phyloP scores from a whole-genome alignment of 225 moss, liverwort and hornwort genomes.

The Ulota crispa region DNA sequence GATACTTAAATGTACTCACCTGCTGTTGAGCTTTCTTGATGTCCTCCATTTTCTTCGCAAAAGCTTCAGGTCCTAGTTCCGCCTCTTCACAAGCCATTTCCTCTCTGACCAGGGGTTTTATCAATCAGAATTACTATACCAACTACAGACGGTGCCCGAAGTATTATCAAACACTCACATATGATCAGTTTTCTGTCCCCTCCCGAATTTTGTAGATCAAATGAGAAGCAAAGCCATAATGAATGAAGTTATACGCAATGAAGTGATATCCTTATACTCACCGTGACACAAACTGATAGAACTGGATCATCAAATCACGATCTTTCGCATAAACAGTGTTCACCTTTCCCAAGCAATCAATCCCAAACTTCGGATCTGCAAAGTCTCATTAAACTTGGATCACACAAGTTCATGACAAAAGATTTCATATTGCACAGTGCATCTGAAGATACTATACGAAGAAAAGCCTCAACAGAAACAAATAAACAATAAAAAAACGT shows the following conservation, averaged over 20 bases:
- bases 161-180: not conserved
- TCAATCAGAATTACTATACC: conserved; percentile 5
- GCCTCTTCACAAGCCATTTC: conserved; percentile 76
- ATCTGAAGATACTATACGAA: not conserved
- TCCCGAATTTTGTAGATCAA: not conserved
- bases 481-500: not conserved
- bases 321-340: conserved; percentile 59
- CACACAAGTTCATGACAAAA: conserved; percentile 1
- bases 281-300: conserved; percentile 70
- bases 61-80: conserved; percentile 63
- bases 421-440: not conserved
- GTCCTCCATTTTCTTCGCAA: conserved; percentile 61
- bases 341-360: conserved; percentile 68
- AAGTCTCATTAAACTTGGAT: not conserved
- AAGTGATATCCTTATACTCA: conserved; percentile 19
- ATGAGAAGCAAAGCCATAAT: not conserved
- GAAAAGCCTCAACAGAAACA: not conserved
- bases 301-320: conserved; percentile 68
- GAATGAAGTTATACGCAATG: not conserved
- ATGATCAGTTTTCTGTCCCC: not conserved
- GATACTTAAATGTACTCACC: conserved; percentile 24
- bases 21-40: conserved; percentile 60
- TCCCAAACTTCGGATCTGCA: conserved; percentile 70
- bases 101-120: conserved; percentile 35
- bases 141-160: not conserved